phyloP scores from a whole-genome alignment of 257 asterid genomes.

The Nicotiana benthamiana region DNA sequence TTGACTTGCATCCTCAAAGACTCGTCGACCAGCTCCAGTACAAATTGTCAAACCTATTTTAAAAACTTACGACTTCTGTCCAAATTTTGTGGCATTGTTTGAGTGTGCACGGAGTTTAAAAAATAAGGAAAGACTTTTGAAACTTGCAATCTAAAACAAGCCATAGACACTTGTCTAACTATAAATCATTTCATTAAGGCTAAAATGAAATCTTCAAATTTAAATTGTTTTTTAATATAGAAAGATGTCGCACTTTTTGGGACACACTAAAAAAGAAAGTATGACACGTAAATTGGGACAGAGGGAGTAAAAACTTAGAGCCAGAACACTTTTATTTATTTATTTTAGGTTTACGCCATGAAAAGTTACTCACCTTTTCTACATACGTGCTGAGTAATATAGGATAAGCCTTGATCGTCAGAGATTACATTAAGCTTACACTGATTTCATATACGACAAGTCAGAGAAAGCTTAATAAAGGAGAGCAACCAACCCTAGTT shows the following conservation, averaged over 20 bases:
- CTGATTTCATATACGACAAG: background rate
- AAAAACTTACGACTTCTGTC: too few species aligned
- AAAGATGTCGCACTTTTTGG: too few species aligned
- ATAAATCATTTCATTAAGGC: too few species aligned
- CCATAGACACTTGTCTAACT: too few species aligned
- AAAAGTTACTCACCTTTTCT: background rate
- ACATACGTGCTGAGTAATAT: background rate
- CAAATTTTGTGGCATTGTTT: too few species aligned
- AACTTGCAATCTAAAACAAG: too few species aligned
- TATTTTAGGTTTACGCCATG: background rate
- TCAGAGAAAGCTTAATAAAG: background rate
- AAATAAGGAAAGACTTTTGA: too few species aligned
- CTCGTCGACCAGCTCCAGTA: background rate
- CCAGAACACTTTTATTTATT: background rate
- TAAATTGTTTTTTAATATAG: too few species aligned
- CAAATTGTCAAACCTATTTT: background rate
- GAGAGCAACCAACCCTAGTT: background rate
- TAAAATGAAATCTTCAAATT: too few species aligned
- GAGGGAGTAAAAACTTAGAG: background rate
- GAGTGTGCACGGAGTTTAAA: too few species aligned
- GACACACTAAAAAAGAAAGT: too few species aligned
- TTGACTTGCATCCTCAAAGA: background rate
- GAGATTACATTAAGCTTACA: background rate
- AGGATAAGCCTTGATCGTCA: background rate
- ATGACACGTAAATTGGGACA: too few species aligned